Percentiles rank a stretch among this genome's conserved stretches.
phyloP scores from a whole-genome alignment of 2,329 filamentous ascomycete species.

The Alternaria triticimaculans region DNA sequence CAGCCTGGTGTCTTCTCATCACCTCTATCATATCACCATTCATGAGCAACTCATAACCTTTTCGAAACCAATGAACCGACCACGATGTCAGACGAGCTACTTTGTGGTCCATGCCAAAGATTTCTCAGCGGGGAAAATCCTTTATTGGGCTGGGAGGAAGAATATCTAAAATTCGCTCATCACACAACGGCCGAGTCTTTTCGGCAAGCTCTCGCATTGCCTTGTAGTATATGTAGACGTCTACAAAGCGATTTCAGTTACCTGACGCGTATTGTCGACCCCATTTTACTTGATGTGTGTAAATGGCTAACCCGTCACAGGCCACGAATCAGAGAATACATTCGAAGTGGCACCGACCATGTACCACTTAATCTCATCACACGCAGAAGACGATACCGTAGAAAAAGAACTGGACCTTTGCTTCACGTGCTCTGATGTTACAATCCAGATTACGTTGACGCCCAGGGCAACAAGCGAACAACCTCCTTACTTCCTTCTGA shows the following conservation, averaged over 20 bases:
- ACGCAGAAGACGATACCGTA: no score
- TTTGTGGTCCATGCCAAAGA: background rate
- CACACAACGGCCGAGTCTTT: background rate
- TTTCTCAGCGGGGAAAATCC: background rate
- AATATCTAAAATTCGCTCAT: background rate
- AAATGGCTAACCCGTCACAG: background rate
- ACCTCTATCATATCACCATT: background rate
- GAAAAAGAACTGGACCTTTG: no score
- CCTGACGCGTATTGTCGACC: background rate
- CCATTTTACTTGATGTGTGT: background rate
- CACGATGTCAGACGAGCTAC: background rate
- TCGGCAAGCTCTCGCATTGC: background rate
- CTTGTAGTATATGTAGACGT: background rate
- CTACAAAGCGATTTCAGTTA: background rate
- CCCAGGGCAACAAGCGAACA: no score
- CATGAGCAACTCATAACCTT: background rate
- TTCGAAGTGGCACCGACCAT: background rate
- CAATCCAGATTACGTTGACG: background rate
- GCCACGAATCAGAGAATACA: background rate
- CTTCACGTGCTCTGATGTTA: background rate
- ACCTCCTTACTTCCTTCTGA: no score
- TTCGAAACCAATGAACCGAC: background rate
- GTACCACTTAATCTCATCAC: background rate
- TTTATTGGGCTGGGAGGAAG: background rate
- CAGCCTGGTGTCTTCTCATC: background rate